Evolutionary conservation across 352 stramenopile genomes (phyloP), one percentile per base, ranked within the genome.

Genomic region (Pythium sp.): DNA sequence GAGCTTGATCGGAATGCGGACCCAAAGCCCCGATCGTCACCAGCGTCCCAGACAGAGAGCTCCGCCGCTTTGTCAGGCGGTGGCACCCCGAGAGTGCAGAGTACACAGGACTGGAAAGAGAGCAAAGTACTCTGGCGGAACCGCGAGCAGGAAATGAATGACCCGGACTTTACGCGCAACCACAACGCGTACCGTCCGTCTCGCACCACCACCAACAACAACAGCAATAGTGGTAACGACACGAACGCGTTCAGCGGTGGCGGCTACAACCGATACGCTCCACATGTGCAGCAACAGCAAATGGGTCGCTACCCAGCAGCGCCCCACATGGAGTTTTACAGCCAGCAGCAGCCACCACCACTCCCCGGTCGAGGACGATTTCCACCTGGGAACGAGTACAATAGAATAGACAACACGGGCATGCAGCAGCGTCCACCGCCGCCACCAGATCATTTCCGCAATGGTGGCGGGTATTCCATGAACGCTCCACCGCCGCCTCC

Each of bases 91-190:
- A 60, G 36, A 22, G 58, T 47, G 38, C 65, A 71, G 59, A 71
- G 60, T 43, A 62, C 73, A 55, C 77, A 91, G 43, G 88, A 89
- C 72, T 96, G 89, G 89, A 94, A 94, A 65, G 84, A 95, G 67
- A 94, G 78, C 68, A 98, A 98, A 66, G 95, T 97, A 38, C 82
- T 97, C 54, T 98, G 92, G 81, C 88, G 95, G 26, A 98, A 98
- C 79, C 90, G 93, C 34, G 86, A 97, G 68, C 89, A 98, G 72
- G 95, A 98, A 77, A 69, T 96, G 70, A 97, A 97, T 64, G 95
- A 98, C 74, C 92, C 92, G 2, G 92, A 98, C 71, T 98, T 98
- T 47, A 91, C 89, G 41, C 86, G 89, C 38, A 87, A 95, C 67
- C 86, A 89, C 60, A 75, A 93, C 38, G 79, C 77, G 22, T 91